These are phyloP conservation scores for Brassica incana DNA, from an alignment of 345 rosid species.

Conservation along the genomic window DNA sequence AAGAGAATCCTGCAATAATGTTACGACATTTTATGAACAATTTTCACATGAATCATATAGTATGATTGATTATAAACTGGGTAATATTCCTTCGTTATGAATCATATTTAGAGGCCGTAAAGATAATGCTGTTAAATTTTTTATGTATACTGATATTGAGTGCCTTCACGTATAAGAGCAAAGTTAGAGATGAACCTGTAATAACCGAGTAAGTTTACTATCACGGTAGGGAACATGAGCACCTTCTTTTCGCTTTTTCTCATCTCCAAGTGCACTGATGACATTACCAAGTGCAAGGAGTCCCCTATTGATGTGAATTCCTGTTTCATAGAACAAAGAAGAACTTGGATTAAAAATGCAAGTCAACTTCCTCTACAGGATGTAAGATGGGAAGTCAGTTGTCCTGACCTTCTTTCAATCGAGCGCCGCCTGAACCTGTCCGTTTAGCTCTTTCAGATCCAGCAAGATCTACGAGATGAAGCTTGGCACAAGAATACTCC, in stretches of 20 bases:
- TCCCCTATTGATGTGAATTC: constrained; percentile 78
- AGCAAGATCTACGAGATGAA: constrained; percentile 87
- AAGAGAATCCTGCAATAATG: constrained; percentile 65
- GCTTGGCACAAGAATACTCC: constrained; percentile 77
- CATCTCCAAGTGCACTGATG: constrained; percentile 84
- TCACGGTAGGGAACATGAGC: constrained; percentile 84
- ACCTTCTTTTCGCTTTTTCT: constrained; percentile 80
- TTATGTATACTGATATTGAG: neutral
- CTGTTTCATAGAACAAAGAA: constrained; percentile 42
- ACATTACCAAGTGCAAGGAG: constrained; percentile 93
- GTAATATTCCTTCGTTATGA: constrained; percentile 7
- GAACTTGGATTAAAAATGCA: neutral
- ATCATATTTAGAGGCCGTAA: neutral
- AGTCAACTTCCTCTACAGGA: neutral
- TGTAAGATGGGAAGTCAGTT: constrained; percentile 24
- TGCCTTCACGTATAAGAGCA: constrained; percentile 7
- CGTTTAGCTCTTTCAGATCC: constrained; percentile 91
- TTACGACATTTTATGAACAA: neutral
- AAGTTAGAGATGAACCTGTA: constrained; percentile 56
- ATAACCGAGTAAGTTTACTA: constrained; percentile 78
- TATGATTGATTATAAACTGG: neutral
- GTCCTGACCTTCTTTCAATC: constrained; percentile 70
- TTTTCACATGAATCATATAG: neutral
- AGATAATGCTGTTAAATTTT: neutral
- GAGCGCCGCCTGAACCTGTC: constrained; percentile 80